Evolutionary conservation across 148 eudicot genomes (phyloP), one percentile per base, ranked within the genome.

Genomic region (Silene latifolia): DNA sequence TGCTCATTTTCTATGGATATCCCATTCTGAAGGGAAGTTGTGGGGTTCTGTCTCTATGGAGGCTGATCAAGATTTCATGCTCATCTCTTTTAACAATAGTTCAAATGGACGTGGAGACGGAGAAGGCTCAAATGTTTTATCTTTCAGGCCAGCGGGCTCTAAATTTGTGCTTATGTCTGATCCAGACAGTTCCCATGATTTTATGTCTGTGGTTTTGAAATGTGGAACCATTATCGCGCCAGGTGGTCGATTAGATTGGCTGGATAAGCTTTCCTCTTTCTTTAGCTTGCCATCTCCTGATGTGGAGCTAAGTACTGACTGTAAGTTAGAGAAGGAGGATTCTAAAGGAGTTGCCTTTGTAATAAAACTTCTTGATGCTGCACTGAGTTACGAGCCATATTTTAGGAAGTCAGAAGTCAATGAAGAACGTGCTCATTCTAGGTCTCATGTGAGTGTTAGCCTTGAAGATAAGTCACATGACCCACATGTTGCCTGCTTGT

Each of bases 171-270:
- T 83, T 76, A 35, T 92, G 58, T 83, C 82, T 80, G 92, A 95
- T 74, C 89, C 96, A 72, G 88, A 82, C 76, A 83, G 77, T 74
- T 54, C 63, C 72, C 85, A 78, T 80, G 85, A 79, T 74, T 84
- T 65, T 74, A 81, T 79, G 71, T 89, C 94, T 23, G 61, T 89
- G 73, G 81, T 82, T 72, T 83, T 92, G 73, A 90, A 89, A 84
- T 88, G 94, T 79, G 87, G 85, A 63, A 92, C 99, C 56, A 67
- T 92, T 46, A 78, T 90, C 67, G 98, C 98, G 27, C 78, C 87
- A 53, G 94, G 97, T 78, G 98, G 98, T 71, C 94, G 99, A 64
- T 76, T 92, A 77, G 98, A 95, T 84, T 95, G 99, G 99, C 73
- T 89, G 47, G 96, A 85, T 78, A 76, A 82, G 61, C 61, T 95